Percentiles rank a stretch among this genome's conserved stretches.
Evolutionary conservation across 805 yeast genomes (phyloP).

Genomic region (Pichia nakasei): DNA sequence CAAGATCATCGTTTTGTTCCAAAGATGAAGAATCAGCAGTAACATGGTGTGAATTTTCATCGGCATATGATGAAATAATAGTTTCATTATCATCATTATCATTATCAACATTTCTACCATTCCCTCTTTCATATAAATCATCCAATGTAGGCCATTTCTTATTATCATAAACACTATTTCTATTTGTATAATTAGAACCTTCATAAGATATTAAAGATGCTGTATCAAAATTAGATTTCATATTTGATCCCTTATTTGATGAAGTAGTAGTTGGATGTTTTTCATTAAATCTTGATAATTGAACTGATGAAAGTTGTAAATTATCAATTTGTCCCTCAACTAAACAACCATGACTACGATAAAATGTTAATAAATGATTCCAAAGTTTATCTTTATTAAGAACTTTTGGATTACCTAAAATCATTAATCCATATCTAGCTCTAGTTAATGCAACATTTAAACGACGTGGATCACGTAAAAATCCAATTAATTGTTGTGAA

Average conservation of each 20-base stretch:
- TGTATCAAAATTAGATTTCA: constrained; percentile 27
- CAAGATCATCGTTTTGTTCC: constrained; percentile 2
- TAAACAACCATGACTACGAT: constrained; percentile 74
- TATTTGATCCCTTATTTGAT: constrained; percentile 4
- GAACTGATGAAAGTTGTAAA: constrained; percentile 63
- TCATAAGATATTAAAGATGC: constrained; percentile 32
- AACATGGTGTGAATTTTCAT: constrained; percentile 16
- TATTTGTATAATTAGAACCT: constrained; percentile 14
- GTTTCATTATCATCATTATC: constrained; percentile 7
- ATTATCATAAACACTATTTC: constrained; percentile 6
- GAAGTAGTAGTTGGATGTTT: constrained; percentile 5
- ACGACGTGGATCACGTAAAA: constrained; percentile 77
- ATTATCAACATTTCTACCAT: constrained; percentile 1
- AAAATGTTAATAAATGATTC: constrained; percentile 70
- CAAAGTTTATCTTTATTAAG: constrained; percentile 64
- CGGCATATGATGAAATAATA: constrained; percentile 9
- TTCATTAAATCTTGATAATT: constrained; percentile 24
- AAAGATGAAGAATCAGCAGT: neutral
- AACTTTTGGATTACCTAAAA: constrained; percentile 79
- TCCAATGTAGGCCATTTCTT: constrained; percentile 19
- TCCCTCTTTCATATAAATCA: constrained; percentile 2
- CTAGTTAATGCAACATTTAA: constrained; percentile 84
- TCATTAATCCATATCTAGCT: constrained; percentile 72
- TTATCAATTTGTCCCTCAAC: constrained; percentile 86
- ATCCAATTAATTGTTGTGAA: constrained; percentile 66